A percentile compares a stretch with the other conserved stretches of the same genome.
Conservation (phyloP, 2,329 filamentous ascomycete species). For the Talaromyces pinophilus region DNA sequence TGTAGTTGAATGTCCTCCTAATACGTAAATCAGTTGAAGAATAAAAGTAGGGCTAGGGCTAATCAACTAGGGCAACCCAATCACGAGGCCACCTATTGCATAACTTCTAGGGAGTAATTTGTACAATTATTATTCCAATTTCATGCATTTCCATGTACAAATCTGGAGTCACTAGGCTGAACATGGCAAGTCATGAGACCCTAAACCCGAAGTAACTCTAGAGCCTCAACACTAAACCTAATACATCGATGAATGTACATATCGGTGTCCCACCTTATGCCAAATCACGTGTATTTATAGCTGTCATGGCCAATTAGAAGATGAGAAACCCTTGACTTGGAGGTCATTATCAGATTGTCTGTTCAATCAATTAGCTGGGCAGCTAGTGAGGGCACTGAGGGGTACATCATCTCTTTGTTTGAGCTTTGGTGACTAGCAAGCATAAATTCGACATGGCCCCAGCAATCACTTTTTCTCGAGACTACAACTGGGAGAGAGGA, state of each 20-base stretch:
- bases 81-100: not conserved
- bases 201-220: not conserved
- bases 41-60: not conserved
- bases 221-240: not conserved
- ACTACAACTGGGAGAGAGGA: not conserved
- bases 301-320: not conserved
- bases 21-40: not conserved
- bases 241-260: not conserved
- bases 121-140: not conserved
- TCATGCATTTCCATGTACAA: not conserved
- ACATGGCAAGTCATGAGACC: not conserved
- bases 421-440: not conserved
- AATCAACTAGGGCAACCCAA: not conserved
- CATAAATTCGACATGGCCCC: not conserved
- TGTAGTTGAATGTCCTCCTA: not conserved
- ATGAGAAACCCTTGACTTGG: not conserved
- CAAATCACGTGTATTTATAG: not conserved
- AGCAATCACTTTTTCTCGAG: not conserved
- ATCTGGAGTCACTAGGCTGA: not conserved
- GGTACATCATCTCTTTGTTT: not conserved
- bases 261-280: not conserved
- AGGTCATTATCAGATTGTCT: not conserved
- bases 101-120: not conserved
- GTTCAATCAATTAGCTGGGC: not conserved
- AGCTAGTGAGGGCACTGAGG: not conserved